Base-by-base conservation (phyloP, 2,329 filamentous ascomycete species). In the Curvularia spicifera region DNA sequence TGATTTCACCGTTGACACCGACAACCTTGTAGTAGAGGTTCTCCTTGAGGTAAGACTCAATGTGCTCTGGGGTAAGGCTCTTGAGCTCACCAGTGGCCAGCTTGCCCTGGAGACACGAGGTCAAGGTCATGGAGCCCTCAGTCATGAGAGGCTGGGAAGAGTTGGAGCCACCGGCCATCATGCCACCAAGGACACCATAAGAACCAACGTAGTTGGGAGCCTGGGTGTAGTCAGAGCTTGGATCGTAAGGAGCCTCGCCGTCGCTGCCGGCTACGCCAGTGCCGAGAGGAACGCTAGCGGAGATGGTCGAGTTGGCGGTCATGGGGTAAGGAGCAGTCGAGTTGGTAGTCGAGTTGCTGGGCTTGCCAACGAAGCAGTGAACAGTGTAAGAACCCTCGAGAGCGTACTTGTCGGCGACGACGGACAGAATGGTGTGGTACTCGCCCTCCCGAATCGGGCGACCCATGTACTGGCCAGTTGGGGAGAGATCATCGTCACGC, bases 1-100 rank as follows among this genome's bases (percentile, higher is more conserved):
- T 58, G 28, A 76, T 50, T 62, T 76, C 72, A 58, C 70, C 69
- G 28, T 72, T 68, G 44, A 67, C 59, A 39, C 69, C 68, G 28
- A 77, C 64, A 39, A 78, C 66, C 51, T 70, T 72, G 69, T 74
- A 77, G 68, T 70, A 64, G 24, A 78, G 66, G 65, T 78, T 64
- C 48, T 71, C 53, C 44, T 64, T 63, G n/a, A 78, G 71, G 66
- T 76, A 77, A 7, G 67, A 53, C 57, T 72, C 68, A 39, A 76
- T 69, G 42, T 73, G 56, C 37, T 75, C 72, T 40, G 71, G 69
- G 58, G 69, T 60, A 20, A 76, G 67, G 0, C 70, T 73, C 35
- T 69, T 60, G 56, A 77, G 66, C 49, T 71, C 60, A 55, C 74
- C 75, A 44, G 49, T 35, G 49, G 65, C 64, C 40, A 73, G 56